Percentiles rank a stretch among this genome's conserved stretches.
Conservation (phyloP, 768 basidiomycete genomes). For the Podaxis rugospora region DNA sequence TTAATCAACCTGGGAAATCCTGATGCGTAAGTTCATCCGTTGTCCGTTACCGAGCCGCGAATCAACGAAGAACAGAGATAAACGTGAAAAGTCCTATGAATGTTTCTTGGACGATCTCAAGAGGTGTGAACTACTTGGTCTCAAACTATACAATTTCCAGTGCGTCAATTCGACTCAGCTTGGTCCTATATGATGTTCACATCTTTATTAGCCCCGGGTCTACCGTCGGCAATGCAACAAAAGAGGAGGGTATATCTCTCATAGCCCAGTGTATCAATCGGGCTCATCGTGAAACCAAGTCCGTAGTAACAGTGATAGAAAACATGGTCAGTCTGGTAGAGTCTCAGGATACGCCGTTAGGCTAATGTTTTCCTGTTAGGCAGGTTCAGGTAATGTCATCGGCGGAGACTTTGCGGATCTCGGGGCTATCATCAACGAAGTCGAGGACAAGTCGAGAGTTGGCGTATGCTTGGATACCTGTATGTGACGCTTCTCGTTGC, state of each 20-base stretch:
- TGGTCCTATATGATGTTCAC: background rate
- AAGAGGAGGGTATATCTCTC: slow-evolving; percentile 52
- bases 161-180: slow-evolving; percentile 30
- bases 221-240: slow-evolving; percentile 64
- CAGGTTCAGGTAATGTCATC: slow-evolving; percentile 75
- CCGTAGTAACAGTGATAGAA: slow-evolving; percentile 67
- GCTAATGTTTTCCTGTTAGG: slow-evolving; percentile 34
- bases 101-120: slow-evolving; percentile 83
- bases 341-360: background rate
- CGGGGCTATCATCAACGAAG: slow-evolving; percentile 59
- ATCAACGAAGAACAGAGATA: slow-evolving; percentile 36
- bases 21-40: slow-evolving; percentile 45
- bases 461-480: slow-evolving; percentile 89
- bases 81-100: slow-evolving; percentile 65
- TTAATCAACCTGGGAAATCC: slow-evolving; percentile 84
- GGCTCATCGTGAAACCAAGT: slow-evolving; percentile 57
- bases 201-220: slow-evolving; percentile 62
- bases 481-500: slow-evolving; percentile 22
- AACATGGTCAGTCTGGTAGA: slow-evolving; percentile 60
- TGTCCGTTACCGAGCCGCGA: background rate
- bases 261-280: slow-evolving; percentile 74
- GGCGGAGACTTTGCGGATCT: slow-evolving; percentile 70
- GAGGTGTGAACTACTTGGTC: slow-evolving; percentile 72
- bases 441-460: slow-evolving; percentile 70
- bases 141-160: slow-evolving; percentile 84